Percentiles rank a stretch among this genome's conserved stretches.
These are phyloP conservation scores for Yamadazyma epiphylla DNA, from an alignment of 1,139 yeast species.

Conservation along the genomic window DNA sequence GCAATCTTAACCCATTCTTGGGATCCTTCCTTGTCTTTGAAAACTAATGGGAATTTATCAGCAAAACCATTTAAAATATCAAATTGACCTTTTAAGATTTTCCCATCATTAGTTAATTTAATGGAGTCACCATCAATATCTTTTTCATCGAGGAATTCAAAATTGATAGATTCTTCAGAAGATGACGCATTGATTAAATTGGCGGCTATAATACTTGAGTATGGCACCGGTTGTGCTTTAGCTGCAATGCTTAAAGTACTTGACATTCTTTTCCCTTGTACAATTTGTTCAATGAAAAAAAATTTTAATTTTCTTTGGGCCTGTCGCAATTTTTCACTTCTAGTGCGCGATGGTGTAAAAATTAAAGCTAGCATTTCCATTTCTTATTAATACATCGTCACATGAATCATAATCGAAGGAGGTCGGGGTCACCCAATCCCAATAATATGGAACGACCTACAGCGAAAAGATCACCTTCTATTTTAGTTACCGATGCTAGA, in stretches of 20 bases:
- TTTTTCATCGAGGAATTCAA: slow-evolving; percentile 68
- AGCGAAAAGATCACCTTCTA: slow-evolving; percentile 90
- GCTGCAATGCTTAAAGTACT: slow-evolving; percentile 65
- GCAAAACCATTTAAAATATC: slow-evolving; percentile 45
- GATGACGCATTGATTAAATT: slow-evolving; percentile 59
- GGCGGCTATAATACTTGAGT: slow-evolving; percentile 77
- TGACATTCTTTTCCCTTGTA: no score
- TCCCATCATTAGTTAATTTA: slow-evolving; percentile 42
- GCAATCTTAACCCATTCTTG: slow-evolving; percentile 70
- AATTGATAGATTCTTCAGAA: slow-evolving; percentile 45
- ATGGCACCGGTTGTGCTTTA: slow-evolving; percentile 80
- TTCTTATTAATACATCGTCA: no score
- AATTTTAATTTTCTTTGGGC: no score
- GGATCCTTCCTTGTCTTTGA: slow-evolving; percentile 28
- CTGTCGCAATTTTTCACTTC: no score
- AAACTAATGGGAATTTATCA: slow-evolving; percentile 38
- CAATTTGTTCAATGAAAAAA: no score
- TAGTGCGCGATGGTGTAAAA: slow-evolving; percentile 2
- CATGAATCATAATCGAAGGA: slow-evolving; percentile 5
- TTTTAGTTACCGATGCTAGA: slow-evolving; percentile 85
- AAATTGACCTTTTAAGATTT: slow-evolving; percentile 40
- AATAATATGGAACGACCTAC: slow-evolving; percentile 44
- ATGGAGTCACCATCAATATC: slow-evolving; percentile 39
- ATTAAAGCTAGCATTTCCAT: background rate
- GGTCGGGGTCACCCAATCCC: slow-evolving; percentile 8